Conservation (phyloP, 2,329 filamentous ascomycete genomes). For the Aspergillus tanneri region DNA sequence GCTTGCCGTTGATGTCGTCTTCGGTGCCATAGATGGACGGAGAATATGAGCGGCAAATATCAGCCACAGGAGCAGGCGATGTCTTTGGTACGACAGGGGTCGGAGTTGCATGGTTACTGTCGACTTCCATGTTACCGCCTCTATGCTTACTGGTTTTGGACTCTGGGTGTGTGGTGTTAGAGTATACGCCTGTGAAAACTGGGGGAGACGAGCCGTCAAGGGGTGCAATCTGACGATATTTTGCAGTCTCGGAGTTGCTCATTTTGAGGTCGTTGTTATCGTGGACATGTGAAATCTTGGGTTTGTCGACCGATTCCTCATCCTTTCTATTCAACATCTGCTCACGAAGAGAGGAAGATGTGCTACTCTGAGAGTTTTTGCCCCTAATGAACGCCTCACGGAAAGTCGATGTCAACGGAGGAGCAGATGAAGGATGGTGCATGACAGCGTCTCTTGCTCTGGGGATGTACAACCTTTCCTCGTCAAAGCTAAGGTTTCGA, state of each 20-base stretch:
- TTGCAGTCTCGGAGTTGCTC: constrained; percentile 1
- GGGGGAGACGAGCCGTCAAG: constrained; percentile 19
- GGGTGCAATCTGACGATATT: constrained; percentile 12
- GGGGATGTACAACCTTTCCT: constrained; percentile 19
- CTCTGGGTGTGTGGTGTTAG: constrained; percentile 15
- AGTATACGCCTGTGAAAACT: constrained; percentile 17
- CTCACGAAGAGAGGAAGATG: constrained; percentile 7
- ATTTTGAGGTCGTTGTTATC: neutral
- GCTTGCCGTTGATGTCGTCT: neutral
- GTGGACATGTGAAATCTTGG: constrained; percentile 8
- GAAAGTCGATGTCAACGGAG: constrained; percentile 6
- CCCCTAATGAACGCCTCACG: neutral
- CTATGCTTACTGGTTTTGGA: constrained; percentile 13
- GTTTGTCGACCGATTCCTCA: neutral
- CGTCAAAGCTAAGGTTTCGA: constrained; percentile 11
- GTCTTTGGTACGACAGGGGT: neutral
- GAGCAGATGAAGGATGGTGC: constrained; percentile 18
- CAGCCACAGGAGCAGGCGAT: neutral
- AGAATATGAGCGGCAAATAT: neutral
- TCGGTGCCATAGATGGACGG: constrained; percentile 10
- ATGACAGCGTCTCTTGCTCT: constrained; percentile 10
- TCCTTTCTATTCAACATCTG: neutral
- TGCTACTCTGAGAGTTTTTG: constrained; percentile 2
- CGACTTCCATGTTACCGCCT: constrained; percentile 14
- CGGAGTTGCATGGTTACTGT: neutral